A percentile compares a stretch with the other conserved stretches of the same genome.
phyloP scores from a whole-genome alignment of 805 yeast species.

The Metschnikowia anglica region DNA sequence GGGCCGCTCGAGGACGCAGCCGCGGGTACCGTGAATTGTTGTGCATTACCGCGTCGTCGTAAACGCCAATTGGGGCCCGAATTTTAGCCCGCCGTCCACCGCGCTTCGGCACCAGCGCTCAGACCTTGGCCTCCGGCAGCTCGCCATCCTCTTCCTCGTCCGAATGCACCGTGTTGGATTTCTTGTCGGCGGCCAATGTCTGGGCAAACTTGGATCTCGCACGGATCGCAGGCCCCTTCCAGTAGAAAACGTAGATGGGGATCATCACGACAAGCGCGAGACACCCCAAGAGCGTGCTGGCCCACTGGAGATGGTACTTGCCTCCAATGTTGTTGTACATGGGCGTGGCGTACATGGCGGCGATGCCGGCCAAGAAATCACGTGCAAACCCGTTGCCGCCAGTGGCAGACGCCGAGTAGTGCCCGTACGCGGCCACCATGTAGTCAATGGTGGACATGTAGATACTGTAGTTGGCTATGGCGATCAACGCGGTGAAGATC shows the following conservation, averaged over 20 bases:
- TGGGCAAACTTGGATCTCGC: constrained; percentile 37
- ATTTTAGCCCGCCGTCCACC: no score
- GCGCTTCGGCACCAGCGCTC: background rate
- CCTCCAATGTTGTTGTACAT: constrained; percentile 35
- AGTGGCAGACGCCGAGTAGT: constrained; percentile 44
- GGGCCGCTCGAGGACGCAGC: no score
- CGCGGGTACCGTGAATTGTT: no score
- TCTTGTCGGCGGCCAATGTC: constrained; percentile 32
- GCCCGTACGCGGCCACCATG: constrained; percentile 44
- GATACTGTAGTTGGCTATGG: constrained; percentile 40
- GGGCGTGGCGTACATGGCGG: constrained; percentile 40
- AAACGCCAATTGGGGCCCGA: no score
- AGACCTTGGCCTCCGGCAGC: background rate
- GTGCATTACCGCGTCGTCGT: no score
- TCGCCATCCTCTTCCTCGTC: constrained; percentile 15
- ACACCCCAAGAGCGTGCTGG: constrained; percentile 38
- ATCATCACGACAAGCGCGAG: constrained; percentile 34
- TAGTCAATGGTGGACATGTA: constrained; percentile 47
- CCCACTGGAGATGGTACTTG: constrained; percentile 36
- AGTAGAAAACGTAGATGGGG: constrained; percentile 40
- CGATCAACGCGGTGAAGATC: constrained; percentile 37
- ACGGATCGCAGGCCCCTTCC: constrained; percentile 40
- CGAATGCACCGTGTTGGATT: constrained; percentile 7
- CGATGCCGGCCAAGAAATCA: constrained; percentile 41
- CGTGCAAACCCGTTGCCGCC: constrained; percentile 46